These are phyloP conservation scores for Begonia masoniana DNA, from an alignment of 306 rosid genomes.

Conservation along the genomic window DNA sequence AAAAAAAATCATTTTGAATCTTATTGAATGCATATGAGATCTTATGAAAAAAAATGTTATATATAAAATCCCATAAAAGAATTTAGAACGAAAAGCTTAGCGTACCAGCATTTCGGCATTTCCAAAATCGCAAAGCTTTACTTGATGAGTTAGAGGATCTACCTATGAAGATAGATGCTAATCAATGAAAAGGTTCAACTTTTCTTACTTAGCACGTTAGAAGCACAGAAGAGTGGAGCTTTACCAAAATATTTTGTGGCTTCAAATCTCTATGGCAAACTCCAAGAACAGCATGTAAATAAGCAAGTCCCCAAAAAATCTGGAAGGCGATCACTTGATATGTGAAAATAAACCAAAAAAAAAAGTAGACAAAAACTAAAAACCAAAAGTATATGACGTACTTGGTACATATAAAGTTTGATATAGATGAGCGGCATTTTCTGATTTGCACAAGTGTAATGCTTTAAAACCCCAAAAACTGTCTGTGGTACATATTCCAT, in stretches of 20 bases:
- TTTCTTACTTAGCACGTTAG: background rate
- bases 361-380: background rate
- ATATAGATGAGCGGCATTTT: conserved; percentile 85
- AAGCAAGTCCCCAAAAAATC: conserved; percentile 92
- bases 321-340: conserved; percentile 19
- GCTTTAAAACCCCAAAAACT: conserved; percentile 74
- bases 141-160: conserved; percentile 93
- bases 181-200: background rate
- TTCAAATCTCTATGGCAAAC: conserved; percentile 97
- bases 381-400: conserved; percentile 12
- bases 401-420: conserved; percentile 94
- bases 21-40: too few relatives aligned
- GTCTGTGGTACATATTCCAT: conserved; percentile 97
- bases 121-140: conserved; percentile 93
- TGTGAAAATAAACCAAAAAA: conserved; percentile 3
- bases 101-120: conserved; percentile 93
- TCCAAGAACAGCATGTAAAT: conserved; percentile 78
- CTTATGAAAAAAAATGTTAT: background rate
- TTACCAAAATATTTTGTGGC: conserved; percentile 96
- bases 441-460: conserved; percentile 64
- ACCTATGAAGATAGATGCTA: conserved; percentile 42
- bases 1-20: too few relatives aligned
- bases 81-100: conserved; percentile 15
- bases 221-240: conserved; percentile 9
- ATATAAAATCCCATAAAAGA: conserved; percentile 3